Evolutionary conservation across 306 rosid genomes (phyloP), one percentile per base, ranked within the genome.

Genomic region (Cercis canadensis): DNA sequence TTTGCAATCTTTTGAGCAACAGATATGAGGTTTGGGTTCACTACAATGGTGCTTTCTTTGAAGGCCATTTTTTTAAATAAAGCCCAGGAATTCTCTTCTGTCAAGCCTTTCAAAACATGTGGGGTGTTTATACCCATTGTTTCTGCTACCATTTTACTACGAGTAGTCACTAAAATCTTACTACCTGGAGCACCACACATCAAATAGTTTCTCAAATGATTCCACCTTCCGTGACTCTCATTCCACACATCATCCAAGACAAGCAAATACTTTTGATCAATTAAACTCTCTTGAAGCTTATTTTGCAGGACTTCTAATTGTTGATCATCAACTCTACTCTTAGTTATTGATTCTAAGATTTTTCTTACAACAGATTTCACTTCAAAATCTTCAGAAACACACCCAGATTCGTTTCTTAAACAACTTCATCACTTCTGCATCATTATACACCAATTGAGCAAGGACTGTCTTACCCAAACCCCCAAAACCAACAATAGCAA

Each of bases 391-490:
- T 45, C 45, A 4, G 67, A 70, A 12, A 57, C 67, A 70, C 4
- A 57, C 65, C 75, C 75, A 70, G 7, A 46, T 32, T 46, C 4
- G 3, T 11, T 41, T 24, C 7, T 71, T 11, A n/a, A 47, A 70
- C 2, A 2, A 8, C 1, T 3, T 33, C 1, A 6, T 11, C 0
- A 18, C 21, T 6, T 7, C 4, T 5, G 12, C 34, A 58, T 70
- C 37, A 34, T 58, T 57, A 19, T 46, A 70, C 0, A 70, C 47
- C 4, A 71, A 0, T 4, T 46, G 67, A 14, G 59, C 67, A 32
- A 58, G 59, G 6, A 67, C 14, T 11, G 75, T 70, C 17, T 70
- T 70, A 0, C 75, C 75, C 4, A 70, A 58, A 3, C 75, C 75
- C 0, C 72, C 50, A 6, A 66, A 6, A 0, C 72, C 72, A 36